Conservation (phyloP, 2,329 filamentous ascomycete genomes). For the Hirsutella rhossiliensis region DNA sequence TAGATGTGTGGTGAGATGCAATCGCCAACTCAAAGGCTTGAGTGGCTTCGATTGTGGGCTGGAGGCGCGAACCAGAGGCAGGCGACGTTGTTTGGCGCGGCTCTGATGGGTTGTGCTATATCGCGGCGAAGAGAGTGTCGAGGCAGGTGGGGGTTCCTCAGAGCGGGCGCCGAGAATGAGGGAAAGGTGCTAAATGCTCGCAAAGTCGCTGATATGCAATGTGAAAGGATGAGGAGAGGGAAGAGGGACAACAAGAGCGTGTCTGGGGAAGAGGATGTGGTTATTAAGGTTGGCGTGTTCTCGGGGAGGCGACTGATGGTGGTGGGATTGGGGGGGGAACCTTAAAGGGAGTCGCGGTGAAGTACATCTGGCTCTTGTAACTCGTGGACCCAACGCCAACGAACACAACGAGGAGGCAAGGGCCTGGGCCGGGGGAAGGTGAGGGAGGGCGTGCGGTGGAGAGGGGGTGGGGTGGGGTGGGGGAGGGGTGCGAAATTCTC, state of each 20-base stretch:
- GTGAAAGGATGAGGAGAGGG: constrained; percentile 1
- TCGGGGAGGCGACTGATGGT: constrained; percentile 2
- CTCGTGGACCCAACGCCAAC: constrained; percentile 4
- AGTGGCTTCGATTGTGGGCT: no score
- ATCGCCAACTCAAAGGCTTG: no score
- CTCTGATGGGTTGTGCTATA: no score
- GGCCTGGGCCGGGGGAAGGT: not conserved
- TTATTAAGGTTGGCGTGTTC: constrained; percentile 6
- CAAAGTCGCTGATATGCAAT: not conserved
- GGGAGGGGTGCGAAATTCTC: not conserved
- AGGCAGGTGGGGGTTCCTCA: not conserved
- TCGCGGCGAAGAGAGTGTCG: no score
- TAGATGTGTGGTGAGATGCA: no score
- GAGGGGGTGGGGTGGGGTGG: not conserved
- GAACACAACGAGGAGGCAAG: constrained; percentile 2
- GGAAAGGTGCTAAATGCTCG: constrained; percentile 1
- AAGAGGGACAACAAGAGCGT: not conserved
- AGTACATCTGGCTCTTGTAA: not conserved
- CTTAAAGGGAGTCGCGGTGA: constrained; percentile 5
- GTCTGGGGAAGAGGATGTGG: constrained; percentile 6
- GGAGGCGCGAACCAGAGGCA: no score
- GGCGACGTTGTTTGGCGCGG: no score
- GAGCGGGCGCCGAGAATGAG: not conserved
- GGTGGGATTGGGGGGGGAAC: constrained; percentile 7
- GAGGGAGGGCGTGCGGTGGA: not conserved